Evolutionary conservation across 2,329 filamentous ascomycete species (phyloP), one percentile per base, ranked within the genome.

Genomic region (Fusarium anthophilum): DNA sequence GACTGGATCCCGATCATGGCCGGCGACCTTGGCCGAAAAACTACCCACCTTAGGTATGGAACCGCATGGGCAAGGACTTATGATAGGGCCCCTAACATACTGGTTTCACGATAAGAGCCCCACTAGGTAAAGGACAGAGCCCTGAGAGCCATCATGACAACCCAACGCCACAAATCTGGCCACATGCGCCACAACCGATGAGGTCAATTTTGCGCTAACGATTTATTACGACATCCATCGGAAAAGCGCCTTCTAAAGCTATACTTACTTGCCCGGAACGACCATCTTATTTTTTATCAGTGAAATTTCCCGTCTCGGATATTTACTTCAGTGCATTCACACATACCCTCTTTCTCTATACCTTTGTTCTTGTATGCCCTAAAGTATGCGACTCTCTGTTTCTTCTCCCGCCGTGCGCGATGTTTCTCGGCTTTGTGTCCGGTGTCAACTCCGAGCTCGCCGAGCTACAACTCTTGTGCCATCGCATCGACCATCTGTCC

Each of bases 341-440:
- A n/a, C 14, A 39, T 11, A n/a, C 10, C 4, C 9, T 53, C 9
- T 26, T 37, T 20, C 4, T 45, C 32, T n/a, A 2, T 6, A 6
- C 17, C 24, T 47, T 11, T 15, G 15, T 32, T 17, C 10, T 35
- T 45, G 17, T 39, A 14, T 41, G 38, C 32, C 39, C 32, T 48
- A 24, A 43, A 68, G 55, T 20, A 81, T 81, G 80, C 80, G 79
- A 59, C 64, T 73, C 24, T 75, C 77, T 28, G 35, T 70, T 71
- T 61, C 73, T n/a, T 75, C 78, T 54, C 63, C 63, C 41, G 70
- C 73, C 55, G 72, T 75, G 41, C 78, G 77, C 62, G 78, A 80
- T 58, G 56, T 79, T 61, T 77, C 77, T 73, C 81, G 79, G 73
- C 70, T 81, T 74, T 83, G 82, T 80, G 59, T 77, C 69, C 79